Evolutionary conservation across 257 asterid species (phyloP).

Genomic region (Thymus quinquecostatus): DNA sequence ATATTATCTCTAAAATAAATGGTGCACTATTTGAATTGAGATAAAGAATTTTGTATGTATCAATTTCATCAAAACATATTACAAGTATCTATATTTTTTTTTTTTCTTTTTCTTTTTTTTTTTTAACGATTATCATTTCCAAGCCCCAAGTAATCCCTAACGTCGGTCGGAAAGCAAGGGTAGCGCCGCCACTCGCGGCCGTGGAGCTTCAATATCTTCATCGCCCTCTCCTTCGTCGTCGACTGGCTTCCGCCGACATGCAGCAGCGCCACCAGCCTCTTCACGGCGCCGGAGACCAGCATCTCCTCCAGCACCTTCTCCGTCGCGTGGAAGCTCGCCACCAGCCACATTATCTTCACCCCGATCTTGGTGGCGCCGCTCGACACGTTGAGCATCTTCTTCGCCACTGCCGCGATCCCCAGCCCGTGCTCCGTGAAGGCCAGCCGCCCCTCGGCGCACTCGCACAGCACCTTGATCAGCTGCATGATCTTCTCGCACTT

Average conservation of each 20-base stretch:
- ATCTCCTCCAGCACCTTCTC: slow-evolving; percentile 83
- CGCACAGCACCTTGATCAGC: slow-evolving; percentile 64
- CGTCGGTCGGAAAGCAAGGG: slow-evolving; percentile 77
- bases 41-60: slow-evolving; percentile 7
- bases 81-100: background rate
- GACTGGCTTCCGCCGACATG: slow-evolving; percentile 51
- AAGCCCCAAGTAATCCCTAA: slow-evolving; percentile 59
- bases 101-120: background rate
- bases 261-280: slow-evolving; percentile 66
- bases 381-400: slow-evolving; percentile 63
- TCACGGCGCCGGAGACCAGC: slow-evolving; percentile 66
- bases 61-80: background rate
- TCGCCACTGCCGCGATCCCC: slow-evolving; percentile 74
- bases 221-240: slow-evolving; percentile 58
- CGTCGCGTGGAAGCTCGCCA: slow-evolving; percentile 60
- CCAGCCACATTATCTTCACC: slow-evolving; percentile 70
- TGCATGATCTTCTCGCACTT: slow-evolving; percentile 66
- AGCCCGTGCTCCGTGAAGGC: slow-evolving; percentile 71
- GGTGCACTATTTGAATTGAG: background rate
- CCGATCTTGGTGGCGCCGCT: slow-evolving; percentile 54
- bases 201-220: slow-evolving; percentile 67
- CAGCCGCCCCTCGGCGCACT: slow-evolving; percentile 80
- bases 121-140: slow-evolving; percentile 33
- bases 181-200: slow-evolving; percentile 64
- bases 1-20: too few relatives aligned